A percentile compares a stretch with the other conserved stretches of the same genome.
Evolutionary conservation across 2,329 filamentous ascomycete species (phyloP).

Genomic region (Penicillium sp.): DNA sequence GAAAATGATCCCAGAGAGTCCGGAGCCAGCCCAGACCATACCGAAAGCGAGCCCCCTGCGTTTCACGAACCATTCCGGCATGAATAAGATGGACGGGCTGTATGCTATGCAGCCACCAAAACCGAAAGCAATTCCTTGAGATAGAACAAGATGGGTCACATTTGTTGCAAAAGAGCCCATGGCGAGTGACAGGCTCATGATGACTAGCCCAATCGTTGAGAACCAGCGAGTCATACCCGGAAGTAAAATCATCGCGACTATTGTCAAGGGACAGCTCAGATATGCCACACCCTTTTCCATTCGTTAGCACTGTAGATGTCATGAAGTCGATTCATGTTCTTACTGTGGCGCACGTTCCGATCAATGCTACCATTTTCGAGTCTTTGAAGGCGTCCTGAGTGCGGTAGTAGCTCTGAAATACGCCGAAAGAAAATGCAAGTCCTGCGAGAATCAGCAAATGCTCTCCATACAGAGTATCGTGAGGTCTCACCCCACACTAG

Average conservation of each 20-base stretch:
- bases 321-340: background rate
- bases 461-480: background rate
- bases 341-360: conserved; percentile 34
- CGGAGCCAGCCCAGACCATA: conserved; percentile 42
- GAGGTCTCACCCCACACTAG: conserved; percentile 51
- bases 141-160: conserved; percentile 25
- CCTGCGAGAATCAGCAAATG: conserved; percentile 8
- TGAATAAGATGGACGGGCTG: conserved; percentile 46
- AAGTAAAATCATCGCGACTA: conserved; percentile 20
- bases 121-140: conserved; percentile 36
- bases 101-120: conserved; percentile 50
- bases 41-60: conserved; percentile 46
- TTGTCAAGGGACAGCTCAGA: conserved; percentile 22
- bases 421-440: conserved; percentile 26
- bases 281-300: conserved; percentile 24
- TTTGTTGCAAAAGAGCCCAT: conserved; percentile 26
- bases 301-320: background rate
- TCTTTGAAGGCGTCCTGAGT: conserved; percentile 24
- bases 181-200: conserved; percentile 26
- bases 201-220: conserved; percentile 18
- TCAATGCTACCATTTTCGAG: conserved; percentile 27
- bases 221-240: conserved; percentile 20
- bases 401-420: conserved; percentile 38
- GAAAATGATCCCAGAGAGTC: conserved; percentile 44
- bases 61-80: conserved; percentile 54